Conservation (phyloP, 2,329 filamentous ascomycete species). For the Scedosporium apiospermum region DNA sequence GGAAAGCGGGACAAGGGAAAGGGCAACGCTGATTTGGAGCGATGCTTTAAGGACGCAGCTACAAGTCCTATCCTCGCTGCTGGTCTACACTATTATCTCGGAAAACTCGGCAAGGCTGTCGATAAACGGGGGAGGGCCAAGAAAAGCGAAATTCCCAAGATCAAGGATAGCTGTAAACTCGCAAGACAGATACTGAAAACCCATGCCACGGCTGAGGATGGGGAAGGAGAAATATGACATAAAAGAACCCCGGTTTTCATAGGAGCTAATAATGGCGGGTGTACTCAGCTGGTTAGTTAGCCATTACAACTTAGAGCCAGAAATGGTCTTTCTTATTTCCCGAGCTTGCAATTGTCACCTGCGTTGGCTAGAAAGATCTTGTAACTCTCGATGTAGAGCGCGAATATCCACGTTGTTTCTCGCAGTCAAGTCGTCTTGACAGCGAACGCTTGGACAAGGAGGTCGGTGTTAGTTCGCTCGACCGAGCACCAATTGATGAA, state of each 20-base stretch:
- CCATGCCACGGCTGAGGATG: constrained; percentile 8
- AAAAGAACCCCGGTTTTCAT: no score
- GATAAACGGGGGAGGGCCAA: constrained; percentile 37
- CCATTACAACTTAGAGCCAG: no score
- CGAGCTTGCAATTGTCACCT: not conserved
- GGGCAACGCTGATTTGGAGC: constrained; percentile 50
- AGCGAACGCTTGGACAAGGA: no score
- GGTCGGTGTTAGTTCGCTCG: no score
- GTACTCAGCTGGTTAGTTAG: no score
- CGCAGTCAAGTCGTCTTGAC: no score
- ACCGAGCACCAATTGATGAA: not conserved
- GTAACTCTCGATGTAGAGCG: no score
- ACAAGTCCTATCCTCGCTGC: constrained; percentile 59
- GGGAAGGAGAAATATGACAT: not conserved
- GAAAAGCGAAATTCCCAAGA: constrained; percentile 30
- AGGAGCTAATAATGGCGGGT: no score
- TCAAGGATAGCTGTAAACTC: constrained; percentile 37
- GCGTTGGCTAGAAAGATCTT: not conserved
- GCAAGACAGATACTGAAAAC: constrained; percentile 27
- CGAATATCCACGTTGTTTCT: no score
- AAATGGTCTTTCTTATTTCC: not conserved
- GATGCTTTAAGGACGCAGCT: constrained; percentile 56
- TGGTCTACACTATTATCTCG: constrained; percentile 71
- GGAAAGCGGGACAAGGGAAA: constrained; percentile 30
- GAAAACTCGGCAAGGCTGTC: constrained; percentile 58